Conservation (phyloP, 225 moss, liverwort and hornwort species). For the Bryum argenteum region DNA sequence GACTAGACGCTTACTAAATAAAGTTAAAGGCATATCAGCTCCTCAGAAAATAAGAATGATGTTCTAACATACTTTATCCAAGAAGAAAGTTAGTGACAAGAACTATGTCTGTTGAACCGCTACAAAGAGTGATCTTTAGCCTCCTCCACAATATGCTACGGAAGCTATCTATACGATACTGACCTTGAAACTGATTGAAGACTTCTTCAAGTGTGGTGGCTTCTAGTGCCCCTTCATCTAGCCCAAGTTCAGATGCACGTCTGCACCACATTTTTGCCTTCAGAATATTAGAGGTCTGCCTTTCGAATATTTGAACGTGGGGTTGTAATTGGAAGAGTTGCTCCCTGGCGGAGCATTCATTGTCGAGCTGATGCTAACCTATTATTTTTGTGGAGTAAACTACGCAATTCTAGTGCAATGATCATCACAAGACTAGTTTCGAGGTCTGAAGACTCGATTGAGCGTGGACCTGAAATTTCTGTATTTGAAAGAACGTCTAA, state of each 20-base stretch:
- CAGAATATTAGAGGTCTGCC: slow-evolving; percentile 11
- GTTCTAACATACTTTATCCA: not conserved
- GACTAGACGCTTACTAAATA: slow-evolving; percentile 14
- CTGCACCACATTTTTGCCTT: slow-evolving; percentile 45
- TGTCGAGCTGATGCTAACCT: slow-evolving; percentile 13
- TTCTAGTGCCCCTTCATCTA: slow-evolving; percentile 83
- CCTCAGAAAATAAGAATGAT: slow-evolving; percentile 15
- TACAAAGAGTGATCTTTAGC: not conserved
- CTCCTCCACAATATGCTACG: slow-evolving; percentile 7
- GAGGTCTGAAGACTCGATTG: not conserved
- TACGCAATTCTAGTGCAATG: slow-evolving; percentile 15
- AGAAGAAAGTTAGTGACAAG: not conserved
- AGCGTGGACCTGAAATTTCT: slow-evolving; percentile 3
- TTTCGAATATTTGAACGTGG: not conserved
- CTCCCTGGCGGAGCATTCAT: slow-evolving; percentile 16
- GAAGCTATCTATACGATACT: slow-evolving; percentile 21
- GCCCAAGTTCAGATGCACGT: slow-evolving; percentile 61
- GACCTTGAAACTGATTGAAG: slow-evolving; percentile 94
- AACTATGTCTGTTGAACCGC: not conserved
- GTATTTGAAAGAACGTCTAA: slow-evolving; percentile 3
- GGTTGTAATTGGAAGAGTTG: not conserved
- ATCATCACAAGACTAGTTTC: not conserved
- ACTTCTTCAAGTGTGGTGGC: slow-evolving; percentile 92
- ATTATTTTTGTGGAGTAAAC: slow-evolving; percentile 5
- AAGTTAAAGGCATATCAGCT: slow-evolving; percentile 16